These are phyloP conservation scores for Pseudocercospora eumusae DNA, from an alignment of 2,329 filamentous ascomycete genomes.

Conservation along the genomic window DNA sequence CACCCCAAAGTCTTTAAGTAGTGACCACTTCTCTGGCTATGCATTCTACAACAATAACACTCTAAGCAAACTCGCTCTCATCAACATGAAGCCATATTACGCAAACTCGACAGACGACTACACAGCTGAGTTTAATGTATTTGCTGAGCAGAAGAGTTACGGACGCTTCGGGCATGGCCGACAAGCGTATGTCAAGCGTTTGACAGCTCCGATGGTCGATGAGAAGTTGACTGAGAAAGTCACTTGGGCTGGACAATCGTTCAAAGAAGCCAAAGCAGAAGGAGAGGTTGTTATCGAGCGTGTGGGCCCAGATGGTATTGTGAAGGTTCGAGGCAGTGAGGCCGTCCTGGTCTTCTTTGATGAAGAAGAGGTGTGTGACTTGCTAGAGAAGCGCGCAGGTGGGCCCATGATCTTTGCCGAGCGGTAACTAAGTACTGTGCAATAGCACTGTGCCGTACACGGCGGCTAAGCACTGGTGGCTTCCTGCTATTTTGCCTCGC, in stretches of 20 bases:
- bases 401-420: not conserved
- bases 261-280: conserved; percentile 27
- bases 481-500: not conserved
- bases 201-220: conserved; percentile 34
- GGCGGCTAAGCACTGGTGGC: not conserved
- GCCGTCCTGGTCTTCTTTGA: conserved; percentile 36
- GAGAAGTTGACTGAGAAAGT: conserved; percentile 31
- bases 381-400: not conserved
- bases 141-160: conserved; percentile 13
- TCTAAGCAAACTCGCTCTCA: conserved; percentile 34
- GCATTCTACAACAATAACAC: conserved; percentile 30
- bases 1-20: conserved; percentile 26
- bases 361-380: conserved; percentile 16
- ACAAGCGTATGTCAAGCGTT: conserved; percentile 30
- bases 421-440: not conserved
- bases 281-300: conserved; percentile 28
- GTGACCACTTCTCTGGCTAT: conserved; percentile 34
- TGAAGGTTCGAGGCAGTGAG: conserved; percentile 34
- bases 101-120: conserved; percentile 35
- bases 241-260: conserved; percentile 37
- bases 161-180: conserved; percentile 2
- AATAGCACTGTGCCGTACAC: not conserved
- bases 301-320: conserved; percentile 26
- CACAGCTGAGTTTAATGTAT: conserved; percentile 26
- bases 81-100: conserved; percentile 36